phyloP scores from a whole-genome alignment of 805 yeast species.

The Dipodascus albidus region DNA sequence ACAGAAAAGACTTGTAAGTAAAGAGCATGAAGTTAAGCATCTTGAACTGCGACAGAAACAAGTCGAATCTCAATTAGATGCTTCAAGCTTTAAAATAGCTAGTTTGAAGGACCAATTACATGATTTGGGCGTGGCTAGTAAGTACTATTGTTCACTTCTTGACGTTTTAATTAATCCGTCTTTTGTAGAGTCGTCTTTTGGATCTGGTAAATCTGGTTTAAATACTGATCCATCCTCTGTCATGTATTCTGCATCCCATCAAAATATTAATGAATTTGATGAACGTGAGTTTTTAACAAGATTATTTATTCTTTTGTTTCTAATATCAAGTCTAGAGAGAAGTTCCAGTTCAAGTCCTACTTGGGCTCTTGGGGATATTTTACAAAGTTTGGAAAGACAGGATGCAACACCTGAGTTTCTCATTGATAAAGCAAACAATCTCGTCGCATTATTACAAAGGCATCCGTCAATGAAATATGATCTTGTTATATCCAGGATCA shows the following conservation, averaged over 20 bases:
- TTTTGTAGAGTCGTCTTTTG: no score
- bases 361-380: conserved; percentile 52
- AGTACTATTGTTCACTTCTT: not conserved
- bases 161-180: no score
- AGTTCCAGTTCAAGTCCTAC: conserved; percentile 33
- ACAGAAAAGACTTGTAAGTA: conserved; percentile 13
- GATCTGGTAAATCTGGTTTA: no score
- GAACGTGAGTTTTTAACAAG: not conserved
- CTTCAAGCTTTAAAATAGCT: conserved; percentile 20
- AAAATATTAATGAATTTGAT: not conserved
- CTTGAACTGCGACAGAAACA: conserved; percentile 8
- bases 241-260: no score
- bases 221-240: no score
- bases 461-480: conserved; percentile 56
- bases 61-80: conserved; percentile 20
- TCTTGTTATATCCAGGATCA: conserved; percentile 31
- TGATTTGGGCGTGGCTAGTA: conserved; percentile 10
- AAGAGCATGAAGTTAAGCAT: conserved; percentile 9
- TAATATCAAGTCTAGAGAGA: not conserved
- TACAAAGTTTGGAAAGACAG: conserved; percentile 43
- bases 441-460: conserved; percentile 43
- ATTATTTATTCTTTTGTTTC: not conserved
- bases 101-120: conserved; percentile 14
- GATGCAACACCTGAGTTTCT: conserved; percentile 39
- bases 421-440: conserved; percentile 52